phyloP scores from a whole-genome alignment of 805 yeast species.

The Vanderwaltozyma tropicalis region DNA sequence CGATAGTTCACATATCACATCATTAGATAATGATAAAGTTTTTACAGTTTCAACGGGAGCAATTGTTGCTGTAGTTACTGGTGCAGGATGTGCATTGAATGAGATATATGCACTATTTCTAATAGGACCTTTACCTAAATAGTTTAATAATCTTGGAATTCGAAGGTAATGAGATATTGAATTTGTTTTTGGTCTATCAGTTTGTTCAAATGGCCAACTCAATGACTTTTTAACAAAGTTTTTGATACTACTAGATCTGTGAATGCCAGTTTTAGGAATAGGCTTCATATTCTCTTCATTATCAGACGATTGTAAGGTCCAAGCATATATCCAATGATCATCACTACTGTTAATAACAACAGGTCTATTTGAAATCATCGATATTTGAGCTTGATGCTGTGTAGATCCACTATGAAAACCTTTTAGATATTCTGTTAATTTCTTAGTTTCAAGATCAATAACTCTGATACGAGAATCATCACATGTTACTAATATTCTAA shows the following conservation, averaged over 20 bases:
- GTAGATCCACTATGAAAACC: conserved; percentile 66
- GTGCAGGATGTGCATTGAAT: conserved; percentile 67
- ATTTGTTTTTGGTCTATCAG: background rate
- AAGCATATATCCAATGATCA: conserved; percentile 76
- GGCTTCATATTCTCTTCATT: conserved; percentile 1
- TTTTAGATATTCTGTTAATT: conserved; percentile 56
- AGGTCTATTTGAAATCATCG: conserved; percentile 6
- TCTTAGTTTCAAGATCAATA: conserved; percentile 42
- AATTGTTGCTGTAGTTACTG: conserved; percentile 65
- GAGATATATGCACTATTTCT: conserved; percentile 55
- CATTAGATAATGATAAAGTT: conserved; percentile 62
- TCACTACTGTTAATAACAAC: conserved; percentile 74
- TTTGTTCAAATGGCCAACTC: background rate
- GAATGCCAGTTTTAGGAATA: conserved; percentile 1
- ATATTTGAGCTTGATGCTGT: conserved; percentile 49
- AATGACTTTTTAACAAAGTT: background rate
- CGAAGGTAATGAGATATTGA: background rate
- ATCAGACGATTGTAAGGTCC: conserved; percentile 41
- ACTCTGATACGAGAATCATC: conserved; percentile 74
- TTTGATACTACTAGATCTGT: conserved; percentile 1
- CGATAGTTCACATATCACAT: conserved; percentile 60
- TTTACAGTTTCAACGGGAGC: conserved; percentile 65
- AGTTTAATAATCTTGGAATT: background rate
- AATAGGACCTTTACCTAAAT: conserved; percentile 2
- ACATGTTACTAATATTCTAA: conserved; percentile 52